Base-by-base conservation (phyloP, 257 asterid genomes). In the Solanum corneliomulleri region DNA sequence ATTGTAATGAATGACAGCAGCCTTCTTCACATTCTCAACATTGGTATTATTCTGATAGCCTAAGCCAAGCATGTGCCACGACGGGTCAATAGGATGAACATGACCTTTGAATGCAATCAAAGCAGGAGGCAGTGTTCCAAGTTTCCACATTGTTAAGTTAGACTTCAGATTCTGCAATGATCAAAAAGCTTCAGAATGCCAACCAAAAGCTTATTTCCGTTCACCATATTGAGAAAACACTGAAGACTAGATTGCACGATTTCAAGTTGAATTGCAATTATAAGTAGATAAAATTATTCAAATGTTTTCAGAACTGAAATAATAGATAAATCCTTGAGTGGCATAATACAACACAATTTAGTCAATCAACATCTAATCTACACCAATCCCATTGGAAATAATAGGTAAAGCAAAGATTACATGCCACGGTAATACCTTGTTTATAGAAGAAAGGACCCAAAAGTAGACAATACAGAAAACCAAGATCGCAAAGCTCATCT, bases 21-120 rank as follows among this genome's bases (percentile, higher is more conserved):
- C 98, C 89, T 93, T 94, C 84, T 93, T 93, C 90, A 95, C 94
- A 82, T 85, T 92, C 86, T 94, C 98, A 31, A 95, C 52, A 84
- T 91, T 94, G 87, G 99, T 95, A 60, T 91, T 95, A 58, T 91
- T 95, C 93, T 97, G 99, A 91, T 97, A 97, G 58, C 99, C 99
- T 94, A 97, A 92, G 45, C 99, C 99, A 89, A 97, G 99, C 99
- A 97, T 93, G 96, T 97, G 99, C 99, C 99, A 97, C 35, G 94
- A 93, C 47, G 98, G 93, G 71, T 97, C 98, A 33, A 97, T 96
- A 42, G 99, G 96, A 88, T 93, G 96, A 86, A 95, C 93, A 42
- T 94, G 91, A 52, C 97, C 98, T 91, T 87, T 95, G 88, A 97
- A 97, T 87, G 99, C 99, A 88, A 97, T 95, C 91, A 97, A 92